Base-by-base conservation (phyloP, 164 flowering plant species). In the Magnolia kwangsiensis region DNA sequence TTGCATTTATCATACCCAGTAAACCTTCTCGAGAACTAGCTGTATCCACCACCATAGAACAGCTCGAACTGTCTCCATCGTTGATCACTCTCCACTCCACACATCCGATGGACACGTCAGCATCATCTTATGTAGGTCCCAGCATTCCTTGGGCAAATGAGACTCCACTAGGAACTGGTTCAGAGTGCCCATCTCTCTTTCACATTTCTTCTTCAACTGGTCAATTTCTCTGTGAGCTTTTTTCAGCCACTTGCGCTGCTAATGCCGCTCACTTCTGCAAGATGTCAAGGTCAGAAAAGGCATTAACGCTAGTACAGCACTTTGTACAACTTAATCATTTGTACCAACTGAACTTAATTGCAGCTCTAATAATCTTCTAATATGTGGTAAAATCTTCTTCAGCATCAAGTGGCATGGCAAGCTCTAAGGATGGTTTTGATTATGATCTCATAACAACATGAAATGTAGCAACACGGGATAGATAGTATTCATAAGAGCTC, bases 1-100 rank as follows among this genome's bases (percentile, higher is more conserved):
- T 96, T 96, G 90, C 99, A 96, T 20, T 94, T 82, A 76, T 94
- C 99, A 78, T 96, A 94, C 19, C 98, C 98, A 45, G 90, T 82
- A 79, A 90, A 96, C 99, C 98, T 81, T 77, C 84, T 87, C 37
- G 86, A 78, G 45, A 88, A 67, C 63, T 89, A 93, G 69, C 74
- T 74, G 63, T 86, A 88, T 82, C 81, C 90, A 61, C 77, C 86
- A 7, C 82, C 78, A 76, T 83, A 86, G 55, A 86, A 89, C 49
- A 87, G 86, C 24, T 85, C 85, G 71, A 92, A 93, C 78, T 91
- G 89, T 81, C 81, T 85, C 91, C 96, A 88, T 49, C 63, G 66
- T 79, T 91, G 86, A 80, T 88, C 75, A n/a, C 77, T 24, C 63
- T 80, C 88, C 21, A 27, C 87, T 49, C 59, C 77, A 86, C 91